These are phyloP conservation scores for Fusarium caatingaense DNA, from an alignment of 2,329 filamentous ascomycete species.

Conservation along the genomic window DNA sequence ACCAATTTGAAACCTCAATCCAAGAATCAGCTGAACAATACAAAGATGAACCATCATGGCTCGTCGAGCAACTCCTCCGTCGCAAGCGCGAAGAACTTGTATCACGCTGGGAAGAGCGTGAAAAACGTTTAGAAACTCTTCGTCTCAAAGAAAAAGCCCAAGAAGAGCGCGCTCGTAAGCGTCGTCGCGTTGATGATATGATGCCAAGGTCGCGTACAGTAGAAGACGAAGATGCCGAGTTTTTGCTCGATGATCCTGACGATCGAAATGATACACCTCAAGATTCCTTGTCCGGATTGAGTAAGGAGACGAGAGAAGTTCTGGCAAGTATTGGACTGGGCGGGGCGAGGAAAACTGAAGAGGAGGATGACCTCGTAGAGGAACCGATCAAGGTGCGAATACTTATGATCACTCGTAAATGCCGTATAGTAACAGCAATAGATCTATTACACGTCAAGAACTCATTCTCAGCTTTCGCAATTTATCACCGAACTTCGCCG, in stretches of 20 bases:
- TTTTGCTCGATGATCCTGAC: conserved; percentile 77
- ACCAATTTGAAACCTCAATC: conserved; percentile 64
- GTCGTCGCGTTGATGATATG: conserved; percentile 56
- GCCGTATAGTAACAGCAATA: conserved; percentile 52
- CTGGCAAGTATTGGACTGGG: conserved; percentile 73
- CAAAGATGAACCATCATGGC: conserved; percentile 84
- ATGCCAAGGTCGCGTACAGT: conserved; percentile 35
- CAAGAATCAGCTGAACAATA: conserved; percentile 57
- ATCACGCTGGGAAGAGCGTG: conserved; percentile 76
- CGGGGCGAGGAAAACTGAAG: conserved; percentile 49
- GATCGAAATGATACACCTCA: conserved; percentile 54
- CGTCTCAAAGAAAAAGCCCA: conserved; percentile 71
- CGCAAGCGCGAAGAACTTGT: conserved; percentile 75
- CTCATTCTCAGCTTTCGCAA: conserved; percentile 90
- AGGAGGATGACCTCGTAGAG: conserved; percentile 60
- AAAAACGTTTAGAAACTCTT: conserved; percentile 74
- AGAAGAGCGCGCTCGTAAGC: conserved; percentile 62
- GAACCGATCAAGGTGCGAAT: conserved; percentile 74
- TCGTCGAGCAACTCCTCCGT: conserved; percentile 79
- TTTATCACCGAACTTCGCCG: conserved; percentile 86
- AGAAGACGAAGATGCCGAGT: conserved; percentile 73
- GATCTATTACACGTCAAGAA: conserved; percentile 92
- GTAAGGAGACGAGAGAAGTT: conserved; percentile 78
- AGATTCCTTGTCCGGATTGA: conserved; percentile 67
- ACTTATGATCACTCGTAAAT: conserved; percentile 1